These are phyloP conservation scores for Cylindrotheca closterium DNA, from an alignment of 108 stramenopile species.

Conservation along the genomic window DNA sequence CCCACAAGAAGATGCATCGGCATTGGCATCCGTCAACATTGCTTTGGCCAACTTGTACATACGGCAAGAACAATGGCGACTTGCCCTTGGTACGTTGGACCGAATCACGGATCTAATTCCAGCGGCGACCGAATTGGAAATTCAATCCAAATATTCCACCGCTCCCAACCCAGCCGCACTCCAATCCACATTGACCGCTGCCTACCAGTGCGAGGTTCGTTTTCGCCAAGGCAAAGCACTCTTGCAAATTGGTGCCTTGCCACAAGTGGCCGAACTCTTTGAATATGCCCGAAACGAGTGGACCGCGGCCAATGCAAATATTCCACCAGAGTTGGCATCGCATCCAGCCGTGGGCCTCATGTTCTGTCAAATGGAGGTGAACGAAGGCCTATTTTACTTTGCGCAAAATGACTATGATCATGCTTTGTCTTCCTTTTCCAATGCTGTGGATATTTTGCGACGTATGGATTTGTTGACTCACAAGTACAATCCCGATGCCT, in stretches of 20 bases:
- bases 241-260: slow-evolving; percentile 72
- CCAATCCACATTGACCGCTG: slow-evolving; percentile 11
- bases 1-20: slow-evolving; percentile 21
- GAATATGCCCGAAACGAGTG: slow-evolving; percentile 24
- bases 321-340: not conserved
- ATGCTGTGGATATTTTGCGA: slow-evolving; percentile 44
- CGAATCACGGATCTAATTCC: slow-evolving; percentile 42
- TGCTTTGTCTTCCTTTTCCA: slow-evolving; percentile 50
- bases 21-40: slow-evolving; percentile 44
- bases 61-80: slow-evolving; percentile 67
- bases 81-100: slow-evolving; percentile 70
- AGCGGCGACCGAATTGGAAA: slow-evolving; percentile 17
- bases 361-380: slow-evolving; percentile 32
- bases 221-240: slow-evolving; percentile 82
- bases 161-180: not conserved
- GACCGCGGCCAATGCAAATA: slow-evolving; percentile 1
- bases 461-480: not conserved
- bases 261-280: slow-evolving; percentile 55
- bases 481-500: slow-evolving; percentile 23
- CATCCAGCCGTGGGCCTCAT: not conserved
- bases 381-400: slow-evolving; percentile 74
- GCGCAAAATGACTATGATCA: slow-evolving; percentile 58
- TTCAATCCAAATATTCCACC: not conserved
- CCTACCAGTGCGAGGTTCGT: slow-evolving; percentile 57
- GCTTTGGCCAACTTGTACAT: slow-evolving; percentile 71